Conservation (phyloP, 106 monocot genomes). For the Amphibolis antarctica region DNA sequence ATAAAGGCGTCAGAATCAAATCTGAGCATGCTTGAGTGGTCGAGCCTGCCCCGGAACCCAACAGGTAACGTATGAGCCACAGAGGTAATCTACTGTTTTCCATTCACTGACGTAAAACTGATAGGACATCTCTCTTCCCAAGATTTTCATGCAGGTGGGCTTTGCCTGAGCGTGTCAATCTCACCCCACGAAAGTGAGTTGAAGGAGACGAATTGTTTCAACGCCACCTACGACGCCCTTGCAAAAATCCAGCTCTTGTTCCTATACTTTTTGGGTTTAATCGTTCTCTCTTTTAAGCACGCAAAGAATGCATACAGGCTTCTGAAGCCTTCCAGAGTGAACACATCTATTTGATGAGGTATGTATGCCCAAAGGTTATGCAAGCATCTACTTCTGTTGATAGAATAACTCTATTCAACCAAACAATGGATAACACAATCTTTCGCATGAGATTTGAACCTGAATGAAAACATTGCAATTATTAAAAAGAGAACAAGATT, state of each 20-base stretch:
- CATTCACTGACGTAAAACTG: background rate
- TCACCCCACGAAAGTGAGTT: background rate
- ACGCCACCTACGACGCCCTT: background rate
- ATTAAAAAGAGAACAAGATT: too few species aligned
- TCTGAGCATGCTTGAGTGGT: background rate
- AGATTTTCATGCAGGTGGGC: background rate
- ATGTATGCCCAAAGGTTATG: background rate
- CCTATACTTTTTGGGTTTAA: background rate
- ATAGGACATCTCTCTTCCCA: background rate
- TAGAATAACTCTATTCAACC: too few species aligned
- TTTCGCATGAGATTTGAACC: too few species aligned
- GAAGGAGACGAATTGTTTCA: background rate
- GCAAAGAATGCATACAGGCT: background rate
- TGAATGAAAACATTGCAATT: too few species aligned
- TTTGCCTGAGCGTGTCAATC: background rate
- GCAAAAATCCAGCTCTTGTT: background rate
- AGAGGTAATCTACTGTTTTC: background rate
- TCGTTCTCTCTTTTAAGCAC: background rate
- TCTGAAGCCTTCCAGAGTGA: background rate
- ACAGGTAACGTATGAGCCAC: background rate
- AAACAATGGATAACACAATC: too few species aligned
- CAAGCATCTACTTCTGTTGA: too few species aligned
- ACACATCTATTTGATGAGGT: background rate
- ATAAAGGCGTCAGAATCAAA: background rate
- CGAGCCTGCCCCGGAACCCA: background rate